Conservation (phyloP, 1,284 basidiomycete species). For the Boletus calvinii region DNA sequence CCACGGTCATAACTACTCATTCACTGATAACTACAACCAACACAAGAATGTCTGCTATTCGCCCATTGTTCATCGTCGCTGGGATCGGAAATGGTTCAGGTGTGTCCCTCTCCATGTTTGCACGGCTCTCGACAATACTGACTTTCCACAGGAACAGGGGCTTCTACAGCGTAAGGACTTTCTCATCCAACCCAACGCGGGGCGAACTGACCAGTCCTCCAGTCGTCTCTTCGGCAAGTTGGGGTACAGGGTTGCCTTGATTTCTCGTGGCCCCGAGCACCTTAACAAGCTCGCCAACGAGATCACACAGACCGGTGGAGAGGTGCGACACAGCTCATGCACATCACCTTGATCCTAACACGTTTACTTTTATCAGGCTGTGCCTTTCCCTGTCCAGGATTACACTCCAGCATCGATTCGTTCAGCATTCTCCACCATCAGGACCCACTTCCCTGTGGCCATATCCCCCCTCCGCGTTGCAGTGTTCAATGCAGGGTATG, state of each 20-base stretch:
- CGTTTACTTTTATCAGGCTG: slow-evolving; percentile 43
- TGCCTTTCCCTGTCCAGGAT: slow-evolving; percentile 54
- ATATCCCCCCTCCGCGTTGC: slow-evolving; percentile 59
- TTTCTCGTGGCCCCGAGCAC: slow-evolving; percentile 57
- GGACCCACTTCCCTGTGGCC: slow-evolving; percentile 45
- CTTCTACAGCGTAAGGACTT: slow-evolving; percentile 55
- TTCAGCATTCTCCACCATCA: slow-evolving; percentile 54
- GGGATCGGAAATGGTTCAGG: slow-evolving; percentile 53
- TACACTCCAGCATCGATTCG: slow-evolving; percentile 57
- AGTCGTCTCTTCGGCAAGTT: slow-evolving; percentile 63
- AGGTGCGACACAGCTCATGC: slow-evolving; percentile 39
- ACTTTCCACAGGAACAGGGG: slow-evolving; percentile 51
- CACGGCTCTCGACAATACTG: background rate
- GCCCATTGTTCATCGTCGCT: slow-evolving; percentile 49
- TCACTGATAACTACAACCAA: background rate
- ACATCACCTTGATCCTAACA: background rate
- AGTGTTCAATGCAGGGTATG: slow-evolving; percentile 62
- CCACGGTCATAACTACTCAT: background rate
- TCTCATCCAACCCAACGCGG: background rate
- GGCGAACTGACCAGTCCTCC: slow-evolving; percentile 6
- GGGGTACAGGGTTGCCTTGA: slow-evolving; percentile 68
- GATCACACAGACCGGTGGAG: slow-evolving; percentile 57
- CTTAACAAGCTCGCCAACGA: slow-evolving; percentile 55
- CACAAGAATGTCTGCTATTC: slow-evolving; percentile 35
- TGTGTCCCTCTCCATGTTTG: slow-evolving; percentile 6